A percentile compares a stretch with the other conserved stretches of the same genome.
phyloP scores from a whole-genome alignment of 78 protist species.

The Cavenderia fasciculata region DNA sequence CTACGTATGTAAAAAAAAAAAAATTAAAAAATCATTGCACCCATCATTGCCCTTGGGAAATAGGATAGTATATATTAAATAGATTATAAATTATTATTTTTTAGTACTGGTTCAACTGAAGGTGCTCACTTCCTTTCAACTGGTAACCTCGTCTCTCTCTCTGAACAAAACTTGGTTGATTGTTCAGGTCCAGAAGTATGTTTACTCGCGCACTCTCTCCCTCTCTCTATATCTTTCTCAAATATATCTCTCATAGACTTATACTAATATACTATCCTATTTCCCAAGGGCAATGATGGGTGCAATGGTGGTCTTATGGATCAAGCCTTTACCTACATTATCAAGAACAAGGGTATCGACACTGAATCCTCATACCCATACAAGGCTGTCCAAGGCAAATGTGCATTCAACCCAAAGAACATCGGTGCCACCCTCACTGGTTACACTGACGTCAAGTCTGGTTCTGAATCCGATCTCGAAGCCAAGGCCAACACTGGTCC shows the following conservation, averaged over 20 bases:
- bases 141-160: conserved; percentile 47
- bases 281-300: conserved; percentile 82
- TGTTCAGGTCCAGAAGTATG: conserved; percentile 56
- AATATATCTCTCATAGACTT: no score
- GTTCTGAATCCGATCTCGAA: conserved; percentile 71
- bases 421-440: conserved; percentile 1
- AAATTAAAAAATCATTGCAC: conserved; percentile 89
- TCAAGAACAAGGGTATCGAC: conserved; percentile 56
- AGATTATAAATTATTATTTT: no score
- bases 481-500: conserved; percentile 64
- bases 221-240: no score
- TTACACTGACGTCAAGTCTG: conserved; percentile 43
- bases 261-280: no score
- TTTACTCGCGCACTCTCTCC: no score
- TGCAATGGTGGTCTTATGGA: conserved; percentile 87
- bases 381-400: conserved; percentile 37
- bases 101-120: conserved; percentile 70
- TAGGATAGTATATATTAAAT: no score
- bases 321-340: conserved; percentile 79
- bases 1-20: no score
- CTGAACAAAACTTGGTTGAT: conserved; percentile 88
- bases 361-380: conserved; percentile 92
- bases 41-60: conserved; percentile 84
- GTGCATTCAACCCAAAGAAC: neutral
- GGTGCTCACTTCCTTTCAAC: conserved; percentile 20